Percentiles rank a stretch among this genome's conserved stretches.
Evolutionary conservation across 2,329 filamentous ascomycete genomes (phyloP).

Genomic region (Penicillium sp.): DNA sequence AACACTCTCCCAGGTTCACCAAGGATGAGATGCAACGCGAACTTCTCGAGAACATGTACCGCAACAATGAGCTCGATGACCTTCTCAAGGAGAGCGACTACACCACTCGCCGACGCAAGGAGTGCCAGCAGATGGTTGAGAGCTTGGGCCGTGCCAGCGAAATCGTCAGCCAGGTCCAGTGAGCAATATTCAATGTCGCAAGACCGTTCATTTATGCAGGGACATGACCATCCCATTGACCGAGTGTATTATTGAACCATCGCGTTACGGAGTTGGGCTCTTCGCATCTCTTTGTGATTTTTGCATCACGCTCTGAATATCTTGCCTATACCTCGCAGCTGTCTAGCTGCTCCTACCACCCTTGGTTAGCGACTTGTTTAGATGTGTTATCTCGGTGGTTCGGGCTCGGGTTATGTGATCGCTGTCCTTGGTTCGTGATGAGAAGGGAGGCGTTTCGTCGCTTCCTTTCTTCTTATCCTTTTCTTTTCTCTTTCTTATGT

Average conservation of each 20-base stretch:
- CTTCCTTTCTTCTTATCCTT: not conserved
- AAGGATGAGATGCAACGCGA: conserved; percentile 99
- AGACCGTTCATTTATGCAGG: not conserved
- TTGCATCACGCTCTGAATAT: conserved; percentile 11
- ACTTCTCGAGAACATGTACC: conserved; percentile 96
- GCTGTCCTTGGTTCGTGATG: not conserved
- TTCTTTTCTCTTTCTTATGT: conserved; percentile 1
- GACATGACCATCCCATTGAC: not conserved
- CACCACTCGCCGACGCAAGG: conserved; percentile 88
- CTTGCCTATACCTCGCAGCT: conserved; percentile 17
- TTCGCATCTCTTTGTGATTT: conserved; percentile 17
- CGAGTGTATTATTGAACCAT: conserved; percentile 22
- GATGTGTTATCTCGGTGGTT: conserved; percentile 3
- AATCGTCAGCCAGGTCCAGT: conserved; percentile 80
- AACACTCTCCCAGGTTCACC: conserved; percentile 61
- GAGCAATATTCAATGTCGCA: conserved; percentile 11
- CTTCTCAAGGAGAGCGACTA: conserved; percentile 97
- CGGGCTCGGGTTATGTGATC: not conserved
- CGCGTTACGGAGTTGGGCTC: conserved; percentile 20
- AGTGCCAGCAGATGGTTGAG: conserved; percentile 99
- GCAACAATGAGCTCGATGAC: conserved; percentile 82
- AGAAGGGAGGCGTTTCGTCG: conserved; percentile 7
- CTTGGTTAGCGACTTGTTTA: conserved; percentile 9
- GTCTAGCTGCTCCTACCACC: conserved; percentile 4
- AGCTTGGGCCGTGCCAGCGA: conserved; percentile 84